Percentiles rank a stretch among this genome's conserved stretches.
Evolutionary conservation across 2,329 filamentous ascomycete genomes (phyloP).

Genomic region (Penicillium concentricum): DNA sequence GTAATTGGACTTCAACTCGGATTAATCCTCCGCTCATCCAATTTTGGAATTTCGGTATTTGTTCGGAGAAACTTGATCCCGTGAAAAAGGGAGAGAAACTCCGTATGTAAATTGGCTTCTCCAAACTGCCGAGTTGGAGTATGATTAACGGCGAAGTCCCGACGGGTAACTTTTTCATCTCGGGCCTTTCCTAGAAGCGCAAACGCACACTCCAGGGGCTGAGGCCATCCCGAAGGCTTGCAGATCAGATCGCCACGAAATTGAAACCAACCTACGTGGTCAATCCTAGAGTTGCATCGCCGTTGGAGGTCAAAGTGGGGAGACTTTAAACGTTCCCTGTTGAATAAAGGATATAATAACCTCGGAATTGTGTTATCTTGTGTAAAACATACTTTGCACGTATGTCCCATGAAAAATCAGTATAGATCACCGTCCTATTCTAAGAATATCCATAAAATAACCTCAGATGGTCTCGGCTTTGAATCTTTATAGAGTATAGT

Average conservation of each 20-base stretch:
- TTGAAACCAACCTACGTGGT: conserved; percentile 25
- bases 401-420: too few species aligned
- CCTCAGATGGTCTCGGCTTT: conserved; percentile 14
- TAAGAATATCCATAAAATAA: conserved; percentile 7
- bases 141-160: conserved; percentile 5
- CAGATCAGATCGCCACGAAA: conserved; percentile 27
- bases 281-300: conserved; percentile 19
- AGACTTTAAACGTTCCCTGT: conserved; percentile 10
- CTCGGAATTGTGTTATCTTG: not conserved
- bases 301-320: conserved; percentile 10
- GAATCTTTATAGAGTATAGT: conserved; percentile 11
- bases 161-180: conserved; percentile 8
- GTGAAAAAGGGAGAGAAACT: conserved; percentile 13
- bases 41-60: conserved; percentile 18
- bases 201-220: conserved; percentile 15
- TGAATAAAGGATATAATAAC: not conserved
- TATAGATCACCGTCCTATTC: not conserved
- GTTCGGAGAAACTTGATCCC: conserved; percentile 20
- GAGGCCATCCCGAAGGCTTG: conserved; percentile 23
- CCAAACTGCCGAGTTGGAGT: conserved; percentile 19
- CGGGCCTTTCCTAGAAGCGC: conserved; percentile 9
- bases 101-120: conserved; percentile 20
- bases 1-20: not conserved
- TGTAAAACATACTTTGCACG: not conserved
- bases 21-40: conserved; percentile 3